Conservation (phyloP, 2,329 filamentous ascomycete species). For the Ascomycota sp. region DNA sequence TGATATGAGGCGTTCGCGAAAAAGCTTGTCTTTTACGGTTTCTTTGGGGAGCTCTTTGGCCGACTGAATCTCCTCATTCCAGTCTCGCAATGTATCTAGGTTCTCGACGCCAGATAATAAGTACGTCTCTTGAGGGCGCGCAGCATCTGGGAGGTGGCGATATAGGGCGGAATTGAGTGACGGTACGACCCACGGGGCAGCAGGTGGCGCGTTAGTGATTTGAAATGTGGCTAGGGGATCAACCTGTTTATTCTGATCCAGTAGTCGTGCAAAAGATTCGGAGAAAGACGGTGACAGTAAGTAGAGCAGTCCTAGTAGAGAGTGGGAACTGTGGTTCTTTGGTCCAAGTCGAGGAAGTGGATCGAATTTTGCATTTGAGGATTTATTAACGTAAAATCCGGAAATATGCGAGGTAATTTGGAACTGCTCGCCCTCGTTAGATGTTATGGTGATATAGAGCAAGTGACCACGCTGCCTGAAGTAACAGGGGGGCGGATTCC, state of each 20-base stretch:
- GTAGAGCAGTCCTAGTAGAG: conserved; percentile 59
- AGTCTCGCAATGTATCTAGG: conserved; percentile 83
- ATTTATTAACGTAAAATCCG: conserved; percentile 95
- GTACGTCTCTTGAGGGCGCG: conserved; percentile 81
- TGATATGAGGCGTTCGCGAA: conserved; percentile 79
- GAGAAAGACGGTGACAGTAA: conserved; percentile 70
- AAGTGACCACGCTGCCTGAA: conserved; percentile 82
- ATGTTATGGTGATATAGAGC: conserved; percentile 73
- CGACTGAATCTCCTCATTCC: conserved; percentile 98
- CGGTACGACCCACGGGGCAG: conserved; percentile 80
- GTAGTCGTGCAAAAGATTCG: conserved; percentile 52
- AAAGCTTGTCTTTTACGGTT: conserved; percentile 84
- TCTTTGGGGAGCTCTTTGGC: conserved; percentile 88
- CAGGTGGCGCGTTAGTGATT: conserved; percentile 83
- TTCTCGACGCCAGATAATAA: conserved; percentile 81
- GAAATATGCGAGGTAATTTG: conserved; percentile 87
- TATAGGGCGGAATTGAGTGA: conserved; percentile 40
- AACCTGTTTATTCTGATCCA: conserved; percentile 66
- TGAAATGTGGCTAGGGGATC: conserved; percentile 88
- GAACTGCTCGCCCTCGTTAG: conserved; percentile 84
- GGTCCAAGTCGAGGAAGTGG: conserved; percentile 61
- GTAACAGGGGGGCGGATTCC: conserved; percentile 91
- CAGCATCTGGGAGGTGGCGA: conserved; percentile 63
- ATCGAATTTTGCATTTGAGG: conserved; percentile 86
- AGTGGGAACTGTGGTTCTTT: conserved; percentile 66